These are phyloP conservation scores for Casuarina equisetifolia DNA, from an alignment of 306 rosid species.

Conservation along the genomic window DNA sequence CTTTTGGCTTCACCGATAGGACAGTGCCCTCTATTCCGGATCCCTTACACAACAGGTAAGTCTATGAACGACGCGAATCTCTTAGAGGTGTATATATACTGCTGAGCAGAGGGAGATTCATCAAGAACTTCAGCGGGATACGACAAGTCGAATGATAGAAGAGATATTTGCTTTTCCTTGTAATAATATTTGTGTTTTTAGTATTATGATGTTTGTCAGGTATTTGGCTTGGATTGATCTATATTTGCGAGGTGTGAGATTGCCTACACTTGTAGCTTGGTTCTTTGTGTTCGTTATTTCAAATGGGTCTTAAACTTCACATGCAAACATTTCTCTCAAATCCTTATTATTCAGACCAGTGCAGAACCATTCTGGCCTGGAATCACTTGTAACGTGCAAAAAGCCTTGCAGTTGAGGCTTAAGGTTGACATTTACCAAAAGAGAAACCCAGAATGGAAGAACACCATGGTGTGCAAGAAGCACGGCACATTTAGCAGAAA, in stretches of 20 bases:
- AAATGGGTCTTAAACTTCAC: neutral
- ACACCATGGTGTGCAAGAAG: neutral
- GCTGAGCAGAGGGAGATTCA: constrained; percentile 8
- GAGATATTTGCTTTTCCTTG: neutral
- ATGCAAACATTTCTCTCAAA: neutral
- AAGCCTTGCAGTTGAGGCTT: no score
- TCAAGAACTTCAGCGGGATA: neutral
- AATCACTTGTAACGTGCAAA: neutral
- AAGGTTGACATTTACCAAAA: no score
- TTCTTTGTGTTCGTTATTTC: neutral
- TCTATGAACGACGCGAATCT: constrained; percentile 3
- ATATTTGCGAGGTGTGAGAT: neutral
- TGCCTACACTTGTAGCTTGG: neutral
- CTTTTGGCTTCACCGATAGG: constrained; percentile 46
- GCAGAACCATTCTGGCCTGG: neutral
- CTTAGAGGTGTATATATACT: constrained; percentile 23
- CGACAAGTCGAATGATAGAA: constrained; percentile 15
- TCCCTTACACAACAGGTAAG: constrained; percentile 79
- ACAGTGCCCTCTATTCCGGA: constrained; percentile 78
- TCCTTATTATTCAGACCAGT: neutral
- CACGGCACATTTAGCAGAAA: neutral
- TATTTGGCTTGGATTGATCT: neutral
- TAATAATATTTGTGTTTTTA: neutral
- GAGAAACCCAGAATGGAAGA: no score
- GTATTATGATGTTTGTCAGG: neutral